Evolutionary conservation across 83 land plant genomes (phyloP), one percentile per base, ranked within the genome.

Genomic region (Picea engelmannii): DNA sequence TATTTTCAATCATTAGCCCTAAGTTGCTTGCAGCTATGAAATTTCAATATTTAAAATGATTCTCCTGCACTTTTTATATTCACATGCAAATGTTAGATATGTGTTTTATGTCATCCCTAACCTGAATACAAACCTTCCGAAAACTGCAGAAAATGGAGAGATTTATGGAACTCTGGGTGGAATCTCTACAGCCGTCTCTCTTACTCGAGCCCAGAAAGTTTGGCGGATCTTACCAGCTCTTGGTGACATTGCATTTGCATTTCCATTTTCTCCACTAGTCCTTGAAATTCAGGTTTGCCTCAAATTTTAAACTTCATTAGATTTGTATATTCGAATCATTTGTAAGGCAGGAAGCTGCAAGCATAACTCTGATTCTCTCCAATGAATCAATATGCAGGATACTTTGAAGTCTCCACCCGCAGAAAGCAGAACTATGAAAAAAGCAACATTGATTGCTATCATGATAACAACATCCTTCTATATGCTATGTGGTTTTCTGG

Each of bases 401-500:
- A 86, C 88, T 11, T 60, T 86, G 23, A 87, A 87, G 64, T 77
- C 86, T 1, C 38, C 12, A 66, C 86, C 88, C 17, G 62, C 82
- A 42, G 86, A 83, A 71, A 86, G 63, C 76, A 58, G 62, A 75
- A 84, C 76, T 5, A 86, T 83, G 88, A 83, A 83, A 83, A 87
- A 44, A 55, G 88, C 86, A 6, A 68, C 80, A 20, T 8, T 64
- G 62, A 35, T 78, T 10, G 68, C 78, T 21, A 67, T 85, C 12
- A 4, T 27, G 20, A 47, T 38, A 2, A 82, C 78, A 1, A 79
- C 83, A 20, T 23, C 79, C 20, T 82, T 85, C 74, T 87, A 90
- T 79, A 76, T 87, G 86, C 55, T 78, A 13, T 80, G 81, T 18
- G 88, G 88, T 47, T n/a, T 35, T 17, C 38, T 55, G 20, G 88